phyloP scores from a whole-genome alignment of 2,329 filamentous ascomycete genomes.

The Hypoxylon sp. region DNA sequence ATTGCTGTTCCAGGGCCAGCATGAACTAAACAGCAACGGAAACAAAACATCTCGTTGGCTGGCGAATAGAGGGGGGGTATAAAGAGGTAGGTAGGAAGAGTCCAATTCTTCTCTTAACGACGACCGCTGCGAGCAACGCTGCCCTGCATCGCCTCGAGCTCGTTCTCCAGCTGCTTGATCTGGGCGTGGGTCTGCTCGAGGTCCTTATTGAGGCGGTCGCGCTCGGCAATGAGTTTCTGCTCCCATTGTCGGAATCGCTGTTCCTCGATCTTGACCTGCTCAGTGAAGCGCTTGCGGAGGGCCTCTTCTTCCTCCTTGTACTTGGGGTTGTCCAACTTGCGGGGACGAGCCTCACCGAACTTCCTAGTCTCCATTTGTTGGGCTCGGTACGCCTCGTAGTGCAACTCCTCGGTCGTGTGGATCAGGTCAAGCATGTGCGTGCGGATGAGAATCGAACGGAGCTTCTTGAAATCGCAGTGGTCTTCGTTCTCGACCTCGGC shows the following conservation, averaged over 20 bases:
- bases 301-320: conserved; percentile 99
- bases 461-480: conserved; percentile 99
- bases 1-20: no score
- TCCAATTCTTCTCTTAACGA: no score
- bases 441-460: conserved; percentile 97
- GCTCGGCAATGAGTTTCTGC: conserved; percentile 99
- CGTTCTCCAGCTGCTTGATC: conserved; percentile 90
- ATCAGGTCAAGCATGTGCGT: conserved; percentile 99
- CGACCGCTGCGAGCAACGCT: conserved; percentile 89
- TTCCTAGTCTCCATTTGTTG: conserved; percentile 99
- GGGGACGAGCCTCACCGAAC: conserved; percentile 94
- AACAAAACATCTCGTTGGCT: conserved; percentile 31
- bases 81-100: no score
- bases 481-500: conserved; percentile 99
- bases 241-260: conserved; percentile 99
- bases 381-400: conserved; percentile 99
- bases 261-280: conserved; percentile 99
- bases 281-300: conserved; percentile 97
- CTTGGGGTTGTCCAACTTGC: conserved; percentile 99
- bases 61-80: conserved; percentile 38
- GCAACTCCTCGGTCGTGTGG: conserved; percentile 98
- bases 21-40: conserved; percentile 37
- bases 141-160: conserved; percentile 94
- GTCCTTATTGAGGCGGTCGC: conserved; percentile 99
- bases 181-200: conserved; percentile 95